Base-by-base conservation (phyloP, 257 asterid genomes). In the Osmanthus fragrans region DNA sequence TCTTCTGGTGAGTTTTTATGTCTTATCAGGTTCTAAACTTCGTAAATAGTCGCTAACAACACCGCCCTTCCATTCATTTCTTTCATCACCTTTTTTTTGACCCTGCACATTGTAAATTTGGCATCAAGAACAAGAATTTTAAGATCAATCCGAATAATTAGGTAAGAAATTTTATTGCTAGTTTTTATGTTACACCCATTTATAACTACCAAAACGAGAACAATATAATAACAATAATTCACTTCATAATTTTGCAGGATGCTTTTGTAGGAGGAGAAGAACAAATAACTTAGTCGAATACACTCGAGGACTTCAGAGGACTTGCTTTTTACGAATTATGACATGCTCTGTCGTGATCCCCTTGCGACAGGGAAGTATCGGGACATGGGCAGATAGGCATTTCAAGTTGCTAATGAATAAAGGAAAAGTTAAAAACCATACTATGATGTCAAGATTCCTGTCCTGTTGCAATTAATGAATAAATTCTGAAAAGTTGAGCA, bases 391-490 rank as follows among this genome's bases (percentile, higher is more conserved):
- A 40, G 49, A 40, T 40, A 40, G 1, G 49, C 49, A 2, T 42
- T 42, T 42, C 49, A 12, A 3, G 49, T 42, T 42, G 49, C 49
- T 30, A 18, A 56, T 34, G 81, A 73, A 54, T 10, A 63, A 72
- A 70, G 29, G 68, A 69, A 37, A 75, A 75, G 5, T 19, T 15
- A 58, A 51, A 30, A 49, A 21, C n/a, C 63, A 73, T 77, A 77
- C 58, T 15, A 77, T 77, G 60, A 69, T 67, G 13, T 21, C 71
- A 37, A 34, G 70, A 27, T 56, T 67, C 68, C 45, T 73, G 19
- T 47, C 63, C 73, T 54, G 49, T 42, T 68, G 49, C 34, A 75
- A 82, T 81, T 71, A 73, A 76, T 79, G 74, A 80, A 37, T 58
- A 49, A 60, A 79, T 76, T 71, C 39, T 60, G 63, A 73, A 58